phyloP scores from a whole-genome alignment of 169 alveolate species.

The Plasmodium relictum region DNA sequence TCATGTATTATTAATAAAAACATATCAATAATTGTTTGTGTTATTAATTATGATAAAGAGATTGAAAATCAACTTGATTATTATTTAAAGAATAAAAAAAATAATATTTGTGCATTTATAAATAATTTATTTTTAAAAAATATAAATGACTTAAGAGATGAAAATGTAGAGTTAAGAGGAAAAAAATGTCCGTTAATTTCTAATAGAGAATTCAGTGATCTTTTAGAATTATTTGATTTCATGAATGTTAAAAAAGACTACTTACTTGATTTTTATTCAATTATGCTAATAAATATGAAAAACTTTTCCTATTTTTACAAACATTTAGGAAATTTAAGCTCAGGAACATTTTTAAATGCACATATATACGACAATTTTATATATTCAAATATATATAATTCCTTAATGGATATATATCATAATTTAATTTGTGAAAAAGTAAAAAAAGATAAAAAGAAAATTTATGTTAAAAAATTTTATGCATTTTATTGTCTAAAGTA shows the following conservation, averaged over 20 bases:
- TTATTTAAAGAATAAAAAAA: constrained; percentile 58
- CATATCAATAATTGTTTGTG: constrained; percentile 62
- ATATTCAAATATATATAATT: constrained; percentile 53
- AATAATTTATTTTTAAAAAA: constrained; percentile 65
- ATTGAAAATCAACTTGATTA: constrained; percentile 65
- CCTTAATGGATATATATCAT: constrained; percentile 59
- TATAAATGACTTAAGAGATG: constrained; percentile 15
- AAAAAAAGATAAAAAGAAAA: constrained; percentile 70
- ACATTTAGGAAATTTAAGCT: constrained; percentile 39
- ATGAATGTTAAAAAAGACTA: constrained; percentile 52
- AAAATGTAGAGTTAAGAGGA: constrained; percentile 50
- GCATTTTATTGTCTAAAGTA: constrained; percentile 39
- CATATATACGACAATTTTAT: constrained; percentile 42
- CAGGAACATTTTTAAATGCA: constrained; percentile 67
- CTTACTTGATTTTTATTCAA: constrained; percentile 55
- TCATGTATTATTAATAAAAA: constrained; percentile 69
- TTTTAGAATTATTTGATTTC: constrained; percentile 35
- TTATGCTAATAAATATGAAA: constrained; percentile 72
- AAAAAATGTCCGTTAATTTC: constrained; percentile 19
- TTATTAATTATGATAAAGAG: constrained; percentile 60
- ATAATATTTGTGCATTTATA: constrained; percentile 30
- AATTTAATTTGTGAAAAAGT: constrained; percentile 58
- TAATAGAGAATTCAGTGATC: constrained; percentile 22
- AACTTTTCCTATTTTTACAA: constrained; percentile 62
- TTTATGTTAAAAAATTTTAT: constrained; percentile 56